Evolutionary conservation across 169 alveolate genomes (phyloP).

Genomic region (Plasmodium vinckei): DNA sequence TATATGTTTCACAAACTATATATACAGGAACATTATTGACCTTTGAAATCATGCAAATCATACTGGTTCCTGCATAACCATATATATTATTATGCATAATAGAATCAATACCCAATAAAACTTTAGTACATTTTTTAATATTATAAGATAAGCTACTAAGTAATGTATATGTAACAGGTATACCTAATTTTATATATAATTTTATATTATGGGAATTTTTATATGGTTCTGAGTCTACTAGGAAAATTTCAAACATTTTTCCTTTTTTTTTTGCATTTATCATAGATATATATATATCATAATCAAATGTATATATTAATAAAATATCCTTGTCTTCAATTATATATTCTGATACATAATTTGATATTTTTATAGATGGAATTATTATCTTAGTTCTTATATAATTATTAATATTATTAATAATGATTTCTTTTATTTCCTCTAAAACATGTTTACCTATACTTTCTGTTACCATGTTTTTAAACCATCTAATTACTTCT

Average conservation of each 20-base stretch:
- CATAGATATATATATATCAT: conserved; percentile 71
- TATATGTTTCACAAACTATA: conserved; percentile 71
- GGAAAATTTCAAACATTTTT: conserved; percentile 33
- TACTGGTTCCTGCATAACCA: conserved; percentile 73
- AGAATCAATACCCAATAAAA: conserved; percentile 68
- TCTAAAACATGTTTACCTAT: conserved; percentile 59
- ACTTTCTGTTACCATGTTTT: conserved; percentile 70
- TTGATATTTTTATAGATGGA: conserved; percentile 68
- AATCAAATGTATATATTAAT: conserved; percentile 73
- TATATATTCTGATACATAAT: conserved; percentile 50
- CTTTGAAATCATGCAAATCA: conserved; percentile 65
- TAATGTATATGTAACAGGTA: conserved; percentile 73
- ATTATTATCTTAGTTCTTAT: conserved; percentile 69
- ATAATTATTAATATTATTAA: conserved; percentile 68
- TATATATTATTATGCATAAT: conserved; percentile 70
- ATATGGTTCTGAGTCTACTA: conserved; percentile 76
- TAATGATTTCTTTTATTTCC: conserved; percentile 60
- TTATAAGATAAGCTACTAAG: conserved; percentile 68
- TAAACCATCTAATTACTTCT: conserved; percentile 82
- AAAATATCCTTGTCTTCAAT: conserved; percentile 45
- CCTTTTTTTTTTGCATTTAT: conserved; percentile 73
- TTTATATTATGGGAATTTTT: conserved; percentile 72
- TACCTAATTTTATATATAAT: conserved; percentile 72
- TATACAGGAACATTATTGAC: conserved; percentile 54
- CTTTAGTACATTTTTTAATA: conserved; percentile 65